Conservation (phyloP, 2,329 filamentous ascomycete species). For the Tolypocladium inflatum region DNA sequence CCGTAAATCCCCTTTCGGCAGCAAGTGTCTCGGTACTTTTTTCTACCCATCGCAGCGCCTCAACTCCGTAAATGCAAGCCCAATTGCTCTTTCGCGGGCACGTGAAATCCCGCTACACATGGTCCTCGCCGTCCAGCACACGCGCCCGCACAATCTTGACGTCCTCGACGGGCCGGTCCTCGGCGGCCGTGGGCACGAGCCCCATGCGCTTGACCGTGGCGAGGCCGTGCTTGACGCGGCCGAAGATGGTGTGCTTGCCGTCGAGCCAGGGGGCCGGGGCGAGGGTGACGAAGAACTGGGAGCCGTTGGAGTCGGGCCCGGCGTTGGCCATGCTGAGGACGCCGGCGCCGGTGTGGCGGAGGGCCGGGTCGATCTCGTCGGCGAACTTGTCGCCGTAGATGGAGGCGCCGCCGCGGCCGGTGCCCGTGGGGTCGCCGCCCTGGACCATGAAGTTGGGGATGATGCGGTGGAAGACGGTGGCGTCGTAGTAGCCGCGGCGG, state of each 20-base stretch:
- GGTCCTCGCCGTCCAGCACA: slow-evolving; percentile 52
- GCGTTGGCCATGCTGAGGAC: slow-evolving; percentile 96
- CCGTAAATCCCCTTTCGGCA: too few species aligned
- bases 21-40: neutral
- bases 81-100: neutral
- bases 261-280: slow-evolving; percentile 94
- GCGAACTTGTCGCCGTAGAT: slow-evolving; percentile 93
- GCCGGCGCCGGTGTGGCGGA: slow-evolving; percentile 90
- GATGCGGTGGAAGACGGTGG: slow-evolving; percentile 81
- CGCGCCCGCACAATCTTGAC: slow-evolving; percentile 69
- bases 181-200: slow-evolving; percentile 69
- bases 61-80: neutral
- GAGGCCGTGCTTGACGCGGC: slow-evolving; percentile 77
- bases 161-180: slow-evolving; percentile 74
- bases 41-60: neutral
- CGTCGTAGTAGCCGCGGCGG: slow-evolving; percentile 79
- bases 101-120: slow-evolving; percentile 2
- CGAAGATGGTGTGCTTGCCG: slow-evolving; percentile 95
- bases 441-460: slow-evolving; percentile 97
- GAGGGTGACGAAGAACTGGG: slow-evolving; percentile 92
- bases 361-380: slow-evolving; percentile 69
- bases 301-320: slow-evolving; percentile 87
- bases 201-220: slow-evolving; percentile 80
- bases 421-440: slow-evolving; percentile 88
- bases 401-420: slow-evolving; percentile 75